These are phyloP conservation scores for Pseudopithomyces chartarum DNA, from an alignment of 2,329 filamentous ascomycete species.

Conservation along the genomic window DNA sequence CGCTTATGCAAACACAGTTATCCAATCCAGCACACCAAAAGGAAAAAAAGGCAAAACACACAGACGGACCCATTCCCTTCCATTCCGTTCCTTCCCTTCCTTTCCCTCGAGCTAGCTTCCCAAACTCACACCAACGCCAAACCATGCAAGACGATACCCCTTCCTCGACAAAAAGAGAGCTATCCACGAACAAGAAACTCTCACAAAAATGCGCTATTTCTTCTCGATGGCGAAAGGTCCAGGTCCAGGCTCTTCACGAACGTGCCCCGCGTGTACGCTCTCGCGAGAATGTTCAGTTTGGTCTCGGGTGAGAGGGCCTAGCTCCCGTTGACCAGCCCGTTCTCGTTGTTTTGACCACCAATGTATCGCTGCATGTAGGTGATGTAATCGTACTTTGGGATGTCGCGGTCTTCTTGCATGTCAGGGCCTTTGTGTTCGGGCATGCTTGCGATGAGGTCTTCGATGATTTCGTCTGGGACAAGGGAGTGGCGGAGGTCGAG, in stretches of 20 bases:
- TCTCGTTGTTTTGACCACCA: constrained; percentile 28
- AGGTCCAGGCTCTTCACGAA: constrained; percentile 2
- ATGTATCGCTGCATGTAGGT: constrained; percentile 86
- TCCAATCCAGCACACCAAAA: neutral
- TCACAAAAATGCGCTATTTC: neutral
- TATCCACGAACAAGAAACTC: neutral
- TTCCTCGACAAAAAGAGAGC: neutral
- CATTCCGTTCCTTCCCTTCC: no score
- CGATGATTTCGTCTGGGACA: constrained; percentile 96
- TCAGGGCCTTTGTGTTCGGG: constrained; percentile 84
- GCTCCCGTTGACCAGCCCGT: constrained; percentile 26
- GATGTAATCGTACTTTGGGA: constrained; percentile 94
- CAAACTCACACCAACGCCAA: neutral
- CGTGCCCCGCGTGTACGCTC: neutral
- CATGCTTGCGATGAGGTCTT: constrained; percentile 87
- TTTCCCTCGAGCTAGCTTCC: no score
- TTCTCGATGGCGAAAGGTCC: neutral
- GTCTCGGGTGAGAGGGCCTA: constrained; percentile 5
- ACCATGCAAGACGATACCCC: neutral
- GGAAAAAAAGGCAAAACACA: no score
- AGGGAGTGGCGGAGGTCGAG: constrained; percentile 93
- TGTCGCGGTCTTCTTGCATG: constrained; percentile 79
- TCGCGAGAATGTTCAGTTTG: neutral
- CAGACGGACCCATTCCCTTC: neutral
- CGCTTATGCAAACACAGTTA: neutral